Conservation (phyloP, 768 basidiomycete genomes). For the Boletus tylopilopsis region DNA sequence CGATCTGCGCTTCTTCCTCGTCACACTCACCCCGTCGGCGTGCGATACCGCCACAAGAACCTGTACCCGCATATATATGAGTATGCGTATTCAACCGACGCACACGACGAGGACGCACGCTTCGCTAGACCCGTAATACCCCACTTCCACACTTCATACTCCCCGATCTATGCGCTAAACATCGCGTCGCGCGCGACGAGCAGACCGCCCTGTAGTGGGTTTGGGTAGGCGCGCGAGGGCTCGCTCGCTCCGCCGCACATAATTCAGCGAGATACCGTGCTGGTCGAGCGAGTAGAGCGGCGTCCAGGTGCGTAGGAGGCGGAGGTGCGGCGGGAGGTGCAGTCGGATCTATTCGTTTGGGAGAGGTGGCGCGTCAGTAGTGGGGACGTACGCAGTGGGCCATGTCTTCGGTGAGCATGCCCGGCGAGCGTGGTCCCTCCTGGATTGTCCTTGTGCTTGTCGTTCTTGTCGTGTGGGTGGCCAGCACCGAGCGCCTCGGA, state of each 20-base stretch:
- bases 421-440: slow-evolving; percentile 50
- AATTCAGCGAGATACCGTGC: slow-evolving; percentile 89
- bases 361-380: no score
- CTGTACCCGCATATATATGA: slow-evolving; percentile 41
- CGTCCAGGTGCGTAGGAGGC: slow-evolving; percentile 69
- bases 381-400: no score
- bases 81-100: background rate
- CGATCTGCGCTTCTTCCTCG: slow-evolving; percentile 35
- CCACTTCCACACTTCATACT: slow-evolving; percentile 64
- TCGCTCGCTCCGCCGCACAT: slow-evolving; percentile 65
- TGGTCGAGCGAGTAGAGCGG: slow-evolving; percentile 91
- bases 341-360: slow-evolving; percentile 55
- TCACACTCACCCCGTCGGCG: slow-evolving; percentile 4
- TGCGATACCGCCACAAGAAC: slow-evolving; percentile 70
- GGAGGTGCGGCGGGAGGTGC: slow-evolving; percentile 68
- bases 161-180: slow-evolving; percentile 86
- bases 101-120: slow-evolving; percentile 33
- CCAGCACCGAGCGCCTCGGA: slow-evolving; percentile 45
- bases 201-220: slow-evolving; percentile 44
- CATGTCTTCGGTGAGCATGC: slow-evolving; percentile 47
- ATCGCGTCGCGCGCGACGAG: slow-evolving; percentile 54
- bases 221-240: slow-evolving; percentile 20
- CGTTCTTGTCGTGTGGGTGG: slow-evolving; percentile 30
- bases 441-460: no score
- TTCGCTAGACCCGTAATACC: slow-evolving; percentile 88